Evolutionary conservation across 805 yeast genomes (phyloP).

Genomic region (Nakazawaea sp.): DNA sequence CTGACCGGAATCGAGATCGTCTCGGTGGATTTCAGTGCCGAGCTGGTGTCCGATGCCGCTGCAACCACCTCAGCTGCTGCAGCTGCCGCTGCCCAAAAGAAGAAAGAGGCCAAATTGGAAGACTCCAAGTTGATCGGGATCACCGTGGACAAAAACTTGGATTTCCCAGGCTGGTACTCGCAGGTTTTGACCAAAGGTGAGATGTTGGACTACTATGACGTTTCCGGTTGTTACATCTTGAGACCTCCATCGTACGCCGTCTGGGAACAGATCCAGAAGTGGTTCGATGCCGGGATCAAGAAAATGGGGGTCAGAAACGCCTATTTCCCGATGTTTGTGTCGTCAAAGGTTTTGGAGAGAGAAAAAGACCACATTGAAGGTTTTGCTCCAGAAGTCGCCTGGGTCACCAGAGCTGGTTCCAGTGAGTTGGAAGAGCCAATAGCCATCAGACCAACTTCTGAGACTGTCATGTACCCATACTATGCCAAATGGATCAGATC

Average conservation of each 20-base stretch:
- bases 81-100: constrained; percentile 19
- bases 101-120: constrained; percentile 48
- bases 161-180: constrained; percentile 96
- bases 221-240: constrained; percentile 96
- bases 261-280: constrained; percentile 91
- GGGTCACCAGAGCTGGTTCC: constrained; percentile 96
- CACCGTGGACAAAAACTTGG: constrained; percentile 86
- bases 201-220: constrained; percentile 97
- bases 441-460: constrained; percentile 99
- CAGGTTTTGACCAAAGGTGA: constrained; percentile 96
- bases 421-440: constrained; percentile 96
- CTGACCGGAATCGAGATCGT: constrained; percentile 44
- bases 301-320: constrained; percentile 88
- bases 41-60: constrained; percentile 31
- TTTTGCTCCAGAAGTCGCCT: constrained; percentile 99
- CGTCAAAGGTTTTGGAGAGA: constrained; percentile 85
- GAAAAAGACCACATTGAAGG: constrained; percentile 99
- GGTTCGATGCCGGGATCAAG: constrained; percentile 79
- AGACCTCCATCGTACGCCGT: constrained; percentile 92
- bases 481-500: constrained; percentile 99
- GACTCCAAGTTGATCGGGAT: constrained; percentile 94
- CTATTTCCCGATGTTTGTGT: constrained; percentile 98
- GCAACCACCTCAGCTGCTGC: constrained; percentile 33
- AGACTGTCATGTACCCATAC: constrained; percentile 99
- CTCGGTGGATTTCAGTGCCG: constrained; percentile 48